Conservation (phyloP, 768 basidiomycete species). For the Pisolithus tinctorius region DNA sequence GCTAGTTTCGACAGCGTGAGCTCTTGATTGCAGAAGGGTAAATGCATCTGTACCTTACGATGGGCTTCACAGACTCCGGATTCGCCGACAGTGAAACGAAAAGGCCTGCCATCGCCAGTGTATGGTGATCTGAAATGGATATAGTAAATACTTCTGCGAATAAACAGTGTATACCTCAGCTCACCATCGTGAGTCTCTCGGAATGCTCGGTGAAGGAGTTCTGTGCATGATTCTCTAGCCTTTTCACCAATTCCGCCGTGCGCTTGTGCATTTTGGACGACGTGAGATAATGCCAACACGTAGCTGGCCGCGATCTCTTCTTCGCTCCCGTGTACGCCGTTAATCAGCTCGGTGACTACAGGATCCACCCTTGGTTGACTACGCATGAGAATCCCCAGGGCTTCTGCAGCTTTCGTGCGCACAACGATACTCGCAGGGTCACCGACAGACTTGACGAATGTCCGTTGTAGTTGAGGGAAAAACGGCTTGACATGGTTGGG, state of each 20-base stretch:
- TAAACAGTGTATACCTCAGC: constrained; percentile 7
- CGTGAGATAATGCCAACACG: constrained; percentile 68
- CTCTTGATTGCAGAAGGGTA: background rate
- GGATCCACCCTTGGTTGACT: constrained; percentile 89
- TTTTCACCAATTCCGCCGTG: constrained; percentile 72
- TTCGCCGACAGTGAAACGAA: constrained; percentile 58
- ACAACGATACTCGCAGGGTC: constrained; percentile 76
- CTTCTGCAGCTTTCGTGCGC: constrained; percentile 74
- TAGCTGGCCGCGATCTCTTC: constrained; percentile 69
- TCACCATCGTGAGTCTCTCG: constrained; percentile 62
- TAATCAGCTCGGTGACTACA: constrained; percentile 82
- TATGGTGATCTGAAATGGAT: constrained; percentile 52
- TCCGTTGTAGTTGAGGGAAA: constrained; percentile 96
- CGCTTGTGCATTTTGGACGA: constrained; percentile 52
- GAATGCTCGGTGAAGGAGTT: constrained; percentile 76
- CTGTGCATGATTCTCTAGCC: constrained; percentile 63
- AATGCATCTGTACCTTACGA: constrained; percentile 54
- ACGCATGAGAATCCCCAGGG: constrained; percentile 85
- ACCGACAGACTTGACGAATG: constrained; percentile 88
- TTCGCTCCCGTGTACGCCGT: constrained; percentile 56
- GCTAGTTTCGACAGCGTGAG: constrained; percentile 27
- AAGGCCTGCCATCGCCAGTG: constrained; percentile 55
- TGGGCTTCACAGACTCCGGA: constrained; percentile 54
- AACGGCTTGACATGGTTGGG: constrained; percentile 92
- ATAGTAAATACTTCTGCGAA: background rate